Evolutionary conservation across 768 basidiomycete genomes (phyloP).

Genomic region (Rickenella mellea): DNA sequence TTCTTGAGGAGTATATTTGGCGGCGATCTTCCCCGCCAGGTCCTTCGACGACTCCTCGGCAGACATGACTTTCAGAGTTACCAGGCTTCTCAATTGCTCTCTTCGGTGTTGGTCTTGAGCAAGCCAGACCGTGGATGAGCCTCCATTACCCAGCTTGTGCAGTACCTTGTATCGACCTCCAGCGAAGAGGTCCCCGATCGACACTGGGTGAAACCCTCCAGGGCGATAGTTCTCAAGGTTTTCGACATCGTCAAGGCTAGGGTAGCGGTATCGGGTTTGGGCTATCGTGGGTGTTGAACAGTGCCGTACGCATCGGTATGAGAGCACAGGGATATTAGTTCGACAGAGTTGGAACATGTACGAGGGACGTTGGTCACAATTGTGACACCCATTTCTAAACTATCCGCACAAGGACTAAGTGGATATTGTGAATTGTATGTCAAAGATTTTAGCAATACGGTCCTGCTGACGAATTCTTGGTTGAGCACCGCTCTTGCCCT

Average conservation of each 20-base stretch:
- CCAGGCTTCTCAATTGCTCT: conserved; percentile 4
- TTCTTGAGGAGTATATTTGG: conserved; percentile 24
- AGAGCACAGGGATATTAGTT: no score
- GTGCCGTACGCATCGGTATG: no score
- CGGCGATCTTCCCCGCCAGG: conserved; percentile 14
- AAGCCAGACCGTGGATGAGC: conserved; percentile 32
- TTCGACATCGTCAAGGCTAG: conserved; percentile 28
- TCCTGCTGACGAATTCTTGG: no score
- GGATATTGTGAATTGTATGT: no score
- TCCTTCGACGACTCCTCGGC: conserved; percentile 21
- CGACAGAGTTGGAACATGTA: no score
- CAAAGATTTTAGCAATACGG: no score
- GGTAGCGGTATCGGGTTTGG: no score
- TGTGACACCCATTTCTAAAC: no score
- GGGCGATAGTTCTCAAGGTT: conserved; percentile 37
- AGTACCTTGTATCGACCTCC: conserved; percentile 37
- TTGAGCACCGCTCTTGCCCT: no score
- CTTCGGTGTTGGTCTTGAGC: conserved; percentile 17
- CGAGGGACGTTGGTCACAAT: no score
- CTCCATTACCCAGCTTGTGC: conserved; percentile 37
- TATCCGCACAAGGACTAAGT: no score
- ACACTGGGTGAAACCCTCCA: conserved; percentile 43
- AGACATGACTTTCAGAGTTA: conserved; percentile 24
- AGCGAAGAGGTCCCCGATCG: conserved; percentile 38
- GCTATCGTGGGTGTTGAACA: no score